A percentile compares a stretch with the other conserved stretches of the same genome.
phyloP scores from a whole-genome alignment of 2,329 filamentous ascomycete species.

The Zasmidium citrigriseum region DNA sequence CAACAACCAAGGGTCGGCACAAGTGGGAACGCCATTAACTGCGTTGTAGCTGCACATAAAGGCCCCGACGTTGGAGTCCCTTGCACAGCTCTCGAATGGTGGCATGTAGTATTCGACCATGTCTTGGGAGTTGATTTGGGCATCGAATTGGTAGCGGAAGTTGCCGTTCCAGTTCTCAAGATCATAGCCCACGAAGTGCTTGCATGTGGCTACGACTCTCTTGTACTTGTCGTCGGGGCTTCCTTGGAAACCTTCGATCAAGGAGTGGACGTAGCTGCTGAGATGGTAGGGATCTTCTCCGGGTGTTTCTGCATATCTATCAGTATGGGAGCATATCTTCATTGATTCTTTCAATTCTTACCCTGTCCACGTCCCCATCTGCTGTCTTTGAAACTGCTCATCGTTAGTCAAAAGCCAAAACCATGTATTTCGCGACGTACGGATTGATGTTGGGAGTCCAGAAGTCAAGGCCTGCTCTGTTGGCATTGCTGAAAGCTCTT shows the following conservation, averaged over 20 bases:
- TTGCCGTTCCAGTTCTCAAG: slow-evolving; percentile 35
- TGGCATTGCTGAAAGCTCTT: slow-evolving; percentile 64
- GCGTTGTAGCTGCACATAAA: slow-evolving; percentile 55
- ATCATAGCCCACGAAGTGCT: slow-evolving; percentile 44
- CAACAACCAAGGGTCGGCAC: slow-evolving; percentile 63
- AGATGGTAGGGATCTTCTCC: slow-evolving; percentile 46
- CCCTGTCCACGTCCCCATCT: slow-evolving; percentile 33
- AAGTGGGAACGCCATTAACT: slow-evolving; percentile 66
- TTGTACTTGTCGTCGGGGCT: slow-evolving; percentile 36
- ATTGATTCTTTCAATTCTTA: neutral
- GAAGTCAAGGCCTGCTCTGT: slow-evolving; percentile 57
- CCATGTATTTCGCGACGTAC: slow-evolving; percentile 40
- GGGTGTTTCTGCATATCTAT: slow-evolving; percentile 33
- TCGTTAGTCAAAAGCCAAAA: neutral
- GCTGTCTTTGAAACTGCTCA: slow-evolving; percentile 60
- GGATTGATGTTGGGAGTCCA: slow-evolving; percentile 69
- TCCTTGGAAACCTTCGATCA: slow-evolving; percentile 39
- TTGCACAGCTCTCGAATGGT: slow-evolving; percentile 58
- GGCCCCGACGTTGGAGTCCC: slow-evolving; percentile 47
- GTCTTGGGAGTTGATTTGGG: slow-evolving; percentile 61
- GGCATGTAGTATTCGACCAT: slow-evolving; percentile 68
- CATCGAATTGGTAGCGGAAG: slow-evolving; percentile 54
- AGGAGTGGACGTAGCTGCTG: slow-evolving; percentile 34
- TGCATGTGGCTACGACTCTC: slow-evolving; percentile 49
- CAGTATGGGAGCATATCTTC: too few species aligned